Base-by-base conservation (phyloP, 2,329 filamentous ascomycete species). In the Aspergillus vadensis region DNA sequence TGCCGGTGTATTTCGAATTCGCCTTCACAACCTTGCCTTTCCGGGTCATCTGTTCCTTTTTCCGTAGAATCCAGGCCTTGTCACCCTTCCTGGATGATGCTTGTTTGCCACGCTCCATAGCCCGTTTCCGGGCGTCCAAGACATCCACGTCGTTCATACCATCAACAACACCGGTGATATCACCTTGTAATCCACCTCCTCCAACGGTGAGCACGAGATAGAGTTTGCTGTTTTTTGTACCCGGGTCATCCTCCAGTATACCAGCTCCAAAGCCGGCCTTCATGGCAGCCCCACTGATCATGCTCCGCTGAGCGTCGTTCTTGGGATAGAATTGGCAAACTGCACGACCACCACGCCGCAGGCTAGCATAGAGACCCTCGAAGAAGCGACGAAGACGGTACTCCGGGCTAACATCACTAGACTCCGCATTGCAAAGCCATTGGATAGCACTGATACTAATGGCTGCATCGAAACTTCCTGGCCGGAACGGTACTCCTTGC, bases 311-410 rank as follows among this genome's bases (percentile, higher is more conserved):
- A 64, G 86, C 83, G 68, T 96, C 90, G 75, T 99, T 98, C 80
- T 97, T 97, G 2, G 95, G 95, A 75, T 99, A 99, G 77, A 99
- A 99, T 72, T 99, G 95, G 74, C 93, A 97, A 14, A 98, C 94
- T 0, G 95, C 95, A 39, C 92, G 85, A 1, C 92, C 95, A 5
- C 95, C 95, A 19, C 95, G 83, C 65, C 88, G 87, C 64, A 99
- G 79, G 62, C 88, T 88, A 0, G 92, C 90, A 77, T 98, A 99
- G 1, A 99, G 79, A 0, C 92, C 92, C 70, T 96, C 92, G 76
- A 99, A 99, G 74, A 99, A 99, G 48, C 94, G 83, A 4, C 86
- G 85, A 25, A 99, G 78, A 5, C 95, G 82, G 0, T 90, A 91
- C 27, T 90, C 85, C 0, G 92, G 90, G 1, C 86, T 91, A 0